Base-by-base conservation (phyloP, 2,329 filamentous ascomycete genomes). In the Phaeosphaeriaceae sp. region DNA sequence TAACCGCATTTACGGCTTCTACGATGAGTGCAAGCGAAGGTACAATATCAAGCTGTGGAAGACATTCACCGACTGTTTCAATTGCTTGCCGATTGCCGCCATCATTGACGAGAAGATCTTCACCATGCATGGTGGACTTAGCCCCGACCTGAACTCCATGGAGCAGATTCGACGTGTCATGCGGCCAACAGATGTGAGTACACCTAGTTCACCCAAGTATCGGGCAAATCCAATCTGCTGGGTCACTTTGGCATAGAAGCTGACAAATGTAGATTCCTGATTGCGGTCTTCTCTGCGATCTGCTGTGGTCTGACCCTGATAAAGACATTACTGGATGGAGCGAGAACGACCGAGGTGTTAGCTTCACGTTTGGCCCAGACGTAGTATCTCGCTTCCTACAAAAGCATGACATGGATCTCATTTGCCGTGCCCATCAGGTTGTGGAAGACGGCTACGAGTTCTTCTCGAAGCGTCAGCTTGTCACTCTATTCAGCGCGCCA, bases 91-190 rank as follows among this genome's bases (percentile, higher is more conserved):
- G 39, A 97, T 99, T 75, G 94, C 93, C 50, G 93, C 94, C 63
- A 99, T 99, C 78, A 97, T 99, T 67, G 93, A 96, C 72, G 94
- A 97, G 83, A 99, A 97, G 88, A 99, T 99, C 74, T 97, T 99
- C 82, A 97, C 92, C 72, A 97, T 99, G 93, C 94, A 99, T 79
- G 94, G 94, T 73, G 94, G 94, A 71, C 80, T 99, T 70, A 97
- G 92, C 76, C 94, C 94, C 36, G 94, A 97, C 74, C 83, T 99
- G 61, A 97, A 97, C 83, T 97, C 92, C 28, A 99, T 99, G 94
- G 94, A 99, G 81, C 93, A 99, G 82, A 99, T 99, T 68, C 91
- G 94, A 74, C 89, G 93, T 66, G 93, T 99, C 64, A 97, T 97
- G 92, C 89, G 94, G 70, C 94, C 94, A 54, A 99, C 94, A 67